Evolutionary conservation across 306 rosid genomes (phyloP).

Genomic region (Castanopsis chinensis): DNA sequence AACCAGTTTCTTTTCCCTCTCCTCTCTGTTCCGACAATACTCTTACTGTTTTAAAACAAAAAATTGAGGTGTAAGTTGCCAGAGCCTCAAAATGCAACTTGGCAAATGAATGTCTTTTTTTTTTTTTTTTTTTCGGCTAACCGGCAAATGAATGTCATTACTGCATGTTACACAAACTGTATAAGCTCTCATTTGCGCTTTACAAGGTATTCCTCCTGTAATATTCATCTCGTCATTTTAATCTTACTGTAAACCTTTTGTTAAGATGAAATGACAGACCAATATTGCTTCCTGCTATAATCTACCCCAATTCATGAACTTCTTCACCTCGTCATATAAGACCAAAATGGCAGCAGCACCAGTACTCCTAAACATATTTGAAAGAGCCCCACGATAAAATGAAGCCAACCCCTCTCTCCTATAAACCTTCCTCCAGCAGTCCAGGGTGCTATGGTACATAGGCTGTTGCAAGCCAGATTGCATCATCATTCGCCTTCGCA

Average conservation of each 20-base stretch:
- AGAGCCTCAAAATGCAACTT: slow-evolving; percentile 17
- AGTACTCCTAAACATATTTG: slow-evolving; percentile 82
- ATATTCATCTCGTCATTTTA: slow-evolving; percentile 15
- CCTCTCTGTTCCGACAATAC: neutral
- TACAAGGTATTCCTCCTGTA: slow-evolving; percentile 27
- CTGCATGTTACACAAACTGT: slow-evolving; percentile 21
- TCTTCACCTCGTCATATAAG: slow-evolving; percentile 89
- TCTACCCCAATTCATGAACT: slow-evolving; percentile 68
- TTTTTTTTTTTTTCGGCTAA: too few relatives aligned
- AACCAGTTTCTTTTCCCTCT: too few relatives aligned
- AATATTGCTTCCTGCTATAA: slow-evolving; percentile 31
- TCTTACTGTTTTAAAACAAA: neutral
- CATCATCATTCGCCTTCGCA: slow-evolving; percentile 99
- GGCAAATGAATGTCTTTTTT: slow-evolving; percentile 44
- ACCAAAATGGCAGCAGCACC: slow-evolving; percentile 95
- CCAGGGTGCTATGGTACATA: slow-evolving; percentile 61
- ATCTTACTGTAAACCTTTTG: slow-evolving; percentile 28
- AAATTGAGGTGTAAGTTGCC: slow-evolving; percentile 18
- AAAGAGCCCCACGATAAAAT: slow-evolving; percentile 86
- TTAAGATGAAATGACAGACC: slow-evolving; percentile 16
- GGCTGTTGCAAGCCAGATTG: slow-evolving; percentile 83
- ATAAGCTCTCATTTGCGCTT: slow-evolving; percentile 27
- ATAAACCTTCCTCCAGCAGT: slow-evolving; percentile 89
- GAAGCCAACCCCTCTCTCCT: slow-evolving; percentile 66
- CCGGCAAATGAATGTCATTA: slow-evolving; percentile 39